Evolutionary conservation across 192 early-diverging fungal species (phyloP).

Genomic region (Backusella westeae): DNA sequence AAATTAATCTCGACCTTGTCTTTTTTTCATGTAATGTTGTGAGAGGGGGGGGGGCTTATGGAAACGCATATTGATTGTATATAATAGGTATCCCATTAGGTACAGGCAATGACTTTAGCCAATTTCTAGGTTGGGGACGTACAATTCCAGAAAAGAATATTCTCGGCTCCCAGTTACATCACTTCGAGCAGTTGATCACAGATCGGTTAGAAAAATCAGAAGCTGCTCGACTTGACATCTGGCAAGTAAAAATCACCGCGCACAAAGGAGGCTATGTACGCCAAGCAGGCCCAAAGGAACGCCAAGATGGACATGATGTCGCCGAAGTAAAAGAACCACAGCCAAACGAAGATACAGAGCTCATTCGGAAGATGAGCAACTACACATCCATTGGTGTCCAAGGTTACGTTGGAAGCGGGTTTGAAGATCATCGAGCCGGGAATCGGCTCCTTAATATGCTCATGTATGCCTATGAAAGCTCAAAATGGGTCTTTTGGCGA

Average conservation of each 20-base stretch:
- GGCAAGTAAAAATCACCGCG: constrained; percentile 59
- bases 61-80: neutral
- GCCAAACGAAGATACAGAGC: neutral
- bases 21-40: constrained; percentile 55
- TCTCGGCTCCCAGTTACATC: constrained; percentile 53
- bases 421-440: constrained; percentile 65
- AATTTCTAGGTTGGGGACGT: constrained; percentile 76
- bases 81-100: constrained; percentile 63
- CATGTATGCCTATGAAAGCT: constrained; percentile 59
- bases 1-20: constrained; percentile 61
- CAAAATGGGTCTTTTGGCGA: constrained; percentile 61
- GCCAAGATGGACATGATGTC: constrained; percentile 40
- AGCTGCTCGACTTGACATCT: constrained; percentile 67
- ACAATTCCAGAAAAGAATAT: constrained; percentile 56
- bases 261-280: constrained; percentile 62
- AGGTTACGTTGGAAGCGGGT: constrained; percentile 68
- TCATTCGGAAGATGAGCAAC: constrained; percentile 63
- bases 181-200: constrained; percentile 56
- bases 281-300: constrained; percentile 56
- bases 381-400: constrained; percentile 74
- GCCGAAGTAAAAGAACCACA: constrained; percentile 14
- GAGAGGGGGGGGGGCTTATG: neutral
- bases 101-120: constrained; percentile 72
- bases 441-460: constrained; percentile 63
- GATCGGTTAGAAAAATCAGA: constrained; percentile 58